Evolutionary conservation across 495 filamentous ascomycete genomes (phyloP).

Genomic region (Penicillium goetzii): DNA sequence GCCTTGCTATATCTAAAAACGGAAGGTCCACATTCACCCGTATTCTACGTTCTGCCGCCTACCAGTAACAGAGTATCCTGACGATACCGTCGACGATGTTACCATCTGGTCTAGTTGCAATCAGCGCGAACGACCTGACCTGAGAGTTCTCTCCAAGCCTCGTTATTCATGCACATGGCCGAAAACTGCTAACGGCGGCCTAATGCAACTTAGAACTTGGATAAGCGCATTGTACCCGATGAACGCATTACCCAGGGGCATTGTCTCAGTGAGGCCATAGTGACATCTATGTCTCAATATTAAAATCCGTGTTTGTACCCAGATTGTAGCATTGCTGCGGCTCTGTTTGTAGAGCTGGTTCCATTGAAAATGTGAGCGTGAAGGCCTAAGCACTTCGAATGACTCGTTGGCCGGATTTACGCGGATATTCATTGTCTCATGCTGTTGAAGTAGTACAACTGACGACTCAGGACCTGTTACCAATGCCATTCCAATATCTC

Average conservation of each 20-base stretch:
- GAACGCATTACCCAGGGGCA: conserved; percentile 29
- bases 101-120: conserved; percentile 4
- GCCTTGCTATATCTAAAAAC: neutral
- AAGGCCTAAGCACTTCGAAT: conserved; percentile 79
- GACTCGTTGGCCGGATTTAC: conserved; percentile 61
- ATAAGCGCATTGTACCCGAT: conserved; percentile 49
- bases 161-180: conserved; percentile 57
- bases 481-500: conserved; percentile 56
- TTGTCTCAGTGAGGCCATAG: conserved; percentile 51
- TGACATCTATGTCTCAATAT: conserved; percentile 53
- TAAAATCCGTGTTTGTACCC: conserved; percentile 49
- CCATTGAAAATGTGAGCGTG: conserved; percentile 64
- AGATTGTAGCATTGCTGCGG: conserved; percentile 53
- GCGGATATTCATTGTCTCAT: conserved; percentile 62
- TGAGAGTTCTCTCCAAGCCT: conserved; percentile 46
- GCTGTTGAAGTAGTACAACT: conserved; percentile 64
- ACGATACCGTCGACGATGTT: conserved; percentile 15
- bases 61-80: conserved; percentile 30
- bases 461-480: conserved; percentile 54
- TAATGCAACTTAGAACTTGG: conserved; percentile 40
- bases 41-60: conserved; percentile 62
- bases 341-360: conserved; percentile 74
- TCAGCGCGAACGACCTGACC: conserved; percentile 33
- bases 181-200: conserved; percentile 51
- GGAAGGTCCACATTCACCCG: conserved; percentile 48